Conservation (phyloP, 1,284 basidiomycete species). For the Stygiomarasmius scandens region DNA sequence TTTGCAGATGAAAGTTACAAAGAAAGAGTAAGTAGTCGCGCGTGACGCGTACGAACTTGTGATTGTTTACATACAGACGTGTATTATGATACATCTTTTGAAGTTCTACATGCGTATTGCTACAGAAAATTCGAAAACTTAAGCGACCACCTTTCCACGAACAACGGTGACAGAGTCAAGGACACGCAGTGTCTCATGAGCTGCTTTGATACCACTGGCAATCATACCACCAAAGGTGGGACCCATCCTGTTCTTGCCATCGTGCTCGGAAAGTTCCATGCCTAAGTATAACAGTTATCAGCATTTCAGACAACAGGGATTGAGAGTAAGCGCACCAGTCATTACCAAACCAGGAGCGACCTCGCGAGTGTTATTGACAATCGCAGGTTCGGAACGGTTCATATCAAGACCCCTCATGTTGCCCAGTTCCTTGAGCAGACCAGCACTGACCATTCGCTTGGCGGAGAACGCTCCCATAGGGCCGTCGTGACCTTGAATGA, state of each 20-base stretch:
- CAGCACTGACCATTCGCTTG: slow-evolving; percentile 79
- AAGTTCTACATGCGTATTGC: neutral
- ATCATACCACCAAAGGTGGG: slow-evolving; percentile 86
- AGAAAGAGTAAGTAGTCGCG: no score
- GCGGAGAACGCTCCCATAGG: slow-evolving; percentile 88
- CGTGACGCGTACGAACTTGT: slow-evolving; percentile 1
- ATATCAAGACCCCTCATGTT: slow-evolving; percentile 84
- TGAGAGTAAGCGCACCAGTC: slow-evolving; percentile 52
- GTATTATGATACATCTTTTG: neutral
- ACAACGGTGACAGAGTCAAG: slow-evolving; percentile 62
- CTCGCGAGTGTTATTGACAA: slow-evolving; percentile 80
- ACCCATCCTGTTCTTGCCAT: slow-evolving; percentile 82
- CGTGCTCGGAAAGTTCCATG: slow-evolving; percentile 86
- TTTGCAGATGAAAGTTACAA: neutral
- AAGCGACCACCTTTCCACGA: slow-evolving; percentile 68
- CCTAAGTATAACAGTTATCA: slow-evolving; percentile 41
- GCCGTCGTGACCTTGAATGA: slow-evolving; percentile 61
- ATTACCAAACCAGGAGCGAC: slow-evolving; percentile 80
- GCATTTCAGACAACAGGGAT: neutral
- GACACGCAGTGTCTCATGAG: slow-evolving; percentile 71
- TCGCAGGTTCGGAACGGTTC: slow-evolving; percentile 77
- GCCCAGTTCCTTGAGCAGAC: slow-evolving; percentile 76
- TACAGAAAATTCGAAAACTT: slow-evolving; percentile 14
- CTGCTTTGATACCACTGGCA: slow-evolving; percentile 78
- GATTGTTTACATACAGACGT: neutral